Conservation (phyloP, 2,329 filamentous ascomycete species). For the Clathrospora elynae region DNA sequence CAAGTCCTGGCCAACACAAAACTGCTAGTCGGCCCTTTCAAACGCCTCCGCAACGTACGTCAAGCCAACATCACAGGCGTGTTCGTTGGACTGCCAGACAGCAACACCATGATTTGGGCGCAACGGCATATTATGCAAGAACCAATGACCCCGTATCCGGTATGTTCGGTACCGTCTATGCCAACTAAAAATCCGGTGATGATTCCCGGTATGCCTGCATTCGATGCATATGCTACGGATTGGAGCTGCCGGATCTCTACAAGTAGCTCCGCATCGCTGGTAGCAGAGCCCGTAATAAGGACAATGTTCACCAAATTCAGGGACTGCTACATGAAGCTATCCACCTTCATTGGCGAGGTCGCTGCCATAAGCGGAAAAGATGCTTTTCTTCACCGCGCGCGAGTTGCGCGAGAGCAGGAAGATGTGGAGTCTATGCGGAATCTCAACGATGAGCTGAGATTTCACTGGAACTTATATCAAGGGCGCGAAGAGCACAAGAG, state of each 20-base stretch:
- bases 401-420: slow-evolving; percentile 43
- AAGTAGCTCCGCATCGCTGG: slow-evolving; percentile 9
- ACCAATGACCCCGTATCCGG: slow-evolving; percentile 5
- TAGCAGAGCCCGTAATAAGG: slow-evolving; percentile 31
- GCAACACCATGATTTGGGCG: slow-evolving; percentile 25
- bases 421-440: slow-evolving; percentile 36
- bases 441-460: slow-evolving; percentile 36
- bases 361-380: slow-evolving; percentile 15
- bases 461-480: slow-evolving; percentile 37
- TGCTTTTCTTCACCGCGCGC: slow-evolving; percentile 41
- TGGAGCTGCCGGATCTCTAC: slow-evolving; percentile 30
- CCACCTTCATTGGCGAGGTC: slow-evolving; percentile 21
- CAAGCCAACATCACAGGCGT: slow-evolving; percentile 35
- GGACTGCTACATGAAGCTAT: slow-evolving; percentile 36
- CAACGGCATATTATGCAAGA: slow-evolving; percentile 3
- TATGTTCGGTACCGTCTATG: slow-evolving; percentile 36
- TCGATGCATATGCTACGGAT: slow-evolving; percentile 27
- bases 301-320: slow-evolving; percentile 44
- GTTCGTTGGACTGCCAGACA: slow-evolving; percentile 24
- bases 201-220: slow-evolving; percentile 19
- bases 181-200: slow-evolving; percentile 22
- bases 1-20: slow-evolving; percentile 32
- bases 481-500: slow-evolving; percentile 32
- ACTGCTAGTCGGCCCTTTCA: slow-evolving; percentile 36
- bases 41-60: slow-evolving; percentile 38